These are phyloP conservation scores for Penicillium simplicissimum DNA, from an alignment of 495 filamentous ascomycete species.

Conservation along the genomic window DNA sequence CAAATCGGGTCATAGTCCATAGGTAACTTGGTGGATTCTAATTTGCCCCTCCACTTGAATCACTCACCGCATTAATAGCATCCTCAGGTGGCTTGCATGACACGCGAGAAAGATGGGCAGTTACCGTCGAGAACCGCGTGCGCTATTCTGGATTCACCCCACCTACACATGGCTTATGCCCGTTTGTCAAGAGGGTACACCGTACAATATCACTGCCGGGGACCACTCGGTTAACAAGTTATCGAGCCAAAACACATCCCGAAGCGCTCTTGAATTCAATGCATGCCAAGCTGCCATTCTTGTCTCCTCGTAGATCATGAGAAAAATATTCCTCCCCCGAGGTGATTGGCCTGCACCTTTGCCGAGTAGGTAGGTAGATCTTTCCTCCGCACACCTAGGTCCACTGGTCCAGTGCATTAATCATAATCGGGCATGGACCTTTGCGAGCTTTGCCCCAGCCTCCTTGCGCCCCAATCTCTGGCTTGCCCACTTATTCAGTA, in stretches of 20 bases:
- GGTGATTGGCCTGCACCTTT: background rate
- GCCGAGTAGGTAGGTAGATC: constrained; percentile 8
- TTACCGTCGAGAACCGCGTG: background rate
- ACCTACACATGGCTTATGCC: background rate
- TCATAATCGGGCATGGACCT: too few relatives aligned
- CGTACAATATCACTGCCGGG: background rate
- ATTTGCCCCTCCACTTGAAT: background rate
- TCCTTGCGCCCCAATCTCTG: background rate
- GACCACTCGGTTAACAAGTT: background rate
- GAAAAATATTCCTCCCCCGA: constrained; percentile 7
- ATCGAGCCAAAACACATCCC: background rate
- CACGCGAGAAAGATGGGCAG: background rate
- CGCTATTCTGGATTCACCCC: background rate
- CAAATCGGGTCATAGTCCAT: background rate
- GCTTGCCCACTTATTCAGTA: background rate
- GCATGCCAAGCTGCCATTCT: constrained; percentile 1
- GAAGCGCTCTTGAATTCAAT: background rate
- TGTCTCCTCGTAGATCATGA: background rate
- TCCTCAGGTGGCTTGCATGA: background rate
- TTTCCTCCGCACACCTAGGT: too few relatives aligned
- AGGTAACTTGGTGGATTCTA: background rate
- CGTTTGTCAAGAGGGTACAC: background rate
- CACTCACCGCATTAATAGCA: background rate
- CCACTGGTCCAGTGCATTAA: too few relatives aligned
- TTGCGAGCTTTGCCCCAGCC: too few relatives aligned